Percentiles rank a stretch among this genome's conserved stretches.
Conservation (phyloP, 176 grass and related monocot species). For the Eremochloa ophiuroides region DNA sequence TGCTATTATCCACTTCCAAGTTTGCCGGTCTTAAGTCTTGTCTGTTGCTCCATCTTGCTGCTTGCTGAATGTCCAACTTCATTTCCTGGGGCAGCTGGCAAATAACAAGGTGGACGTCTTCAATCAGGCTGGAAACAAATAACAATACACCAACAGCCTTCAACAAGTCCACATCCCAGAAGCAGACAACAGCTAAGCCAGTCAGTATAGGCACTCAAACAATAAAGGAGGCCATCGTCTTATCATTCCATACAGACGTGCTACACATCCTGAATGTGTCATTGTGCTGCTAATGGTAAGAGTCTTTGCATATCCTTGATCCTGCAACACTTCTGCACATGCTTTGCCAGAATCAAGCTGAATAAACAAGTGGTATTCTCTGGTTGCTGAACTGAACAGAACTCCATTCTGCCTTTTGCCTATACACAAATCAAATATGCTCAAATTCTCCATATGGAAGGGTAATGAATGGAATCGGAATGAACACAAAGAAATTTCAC, state of each 20-base stretch:
- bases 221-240: background rate
- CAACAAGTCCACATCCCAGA: no score
- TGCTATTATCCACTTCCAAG: no score
- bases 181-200: no score
- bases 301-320: background rate
- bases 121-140: no score
- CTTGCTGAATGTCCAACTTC: no score
- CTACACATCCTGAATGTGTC: background rate
- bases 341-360: background rate
- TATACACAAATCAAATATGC: background rate
- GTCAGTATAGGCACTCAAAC: background rate
- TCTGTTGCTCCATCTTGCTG: no score
- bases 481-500: background rate
- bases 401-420: background rate
- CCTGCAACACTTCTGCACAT: background rate
- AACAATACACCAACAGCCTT: no score
- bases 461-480: background rate
- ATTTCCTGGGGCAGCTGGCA: no score
- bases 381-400: background rate
- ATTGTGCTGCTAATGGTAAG: constrained; percentile 8
- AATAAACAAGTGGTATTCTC: constrained; percentile 2
- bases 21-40: no score
- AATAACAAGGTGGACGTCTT: no score
- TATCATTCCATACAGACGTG: background rate
- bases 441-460: background rate